phyloP scores from a whole-genome alignment of 1,284 basidiomycete species.

The Erythrobasidium hasegawianum region DNA sequence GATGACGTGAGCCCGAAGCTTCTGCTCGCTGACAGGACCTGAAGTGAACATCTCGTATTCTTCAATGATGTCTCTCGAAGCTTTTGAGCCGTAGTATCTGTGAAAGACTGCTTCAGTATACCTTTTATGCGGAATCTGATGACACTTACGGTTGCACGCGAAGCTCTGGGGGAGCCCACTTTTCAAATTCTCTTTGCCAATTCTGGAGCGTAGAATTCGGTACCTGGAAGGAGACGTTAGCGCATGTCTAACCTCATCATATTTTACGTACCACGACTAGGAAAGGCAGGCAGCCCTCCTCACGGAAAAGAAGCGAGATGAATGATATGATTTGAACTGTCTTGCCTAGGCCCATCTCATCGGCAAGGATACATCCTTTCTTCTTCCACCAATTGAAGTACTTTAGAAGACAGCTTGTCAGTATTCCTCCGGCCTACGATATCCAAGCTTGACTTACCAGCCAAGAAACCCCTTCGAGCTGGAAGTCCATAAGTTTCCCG shows the following conservation, averaged over 20 bases:
- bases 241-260: not conserved
- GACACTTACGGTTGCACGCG: constrained; percentile 69
- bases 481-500: constrained; percentile 43
- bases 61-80: constrained; percentile 19
- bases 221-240: constrained; percentile 47
- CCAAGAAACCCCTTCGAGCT: constrained; percentile 93
- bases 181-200: constrained; percentile 75
- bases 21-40: constrained; percentile 8
- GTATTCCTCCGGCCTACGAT: not conserved
- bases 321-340: constrained; percentile 88
- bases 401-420: not conserved
- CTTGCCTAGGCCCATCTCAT: constrained; percentile 94
- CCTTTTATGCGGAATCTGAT: not conserved
- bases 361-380: constrained; percentile 89
- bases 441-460: constrained; percentile 50
- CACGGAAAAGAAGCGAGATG: constrained; percentile 67
- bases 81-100: constrained; percentile 26
- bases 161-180: constrained; percentile 75
- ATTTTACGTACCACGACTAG: constrained; percentile 64
- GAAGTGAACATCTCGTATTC: constrained; percentile 33
- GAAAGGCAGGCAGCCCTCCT: constrained; percentile 65
- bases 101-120: not conserved
- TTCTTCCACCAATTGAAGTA: constrained; percentile 81
- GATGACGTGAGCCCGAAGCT: constrained; percentile 57
- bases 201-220: constrained; percentile 91